phyloP scores from a whole-genome alignment of 139 green algal genomes.

The Gonium pectorale region DNA sequence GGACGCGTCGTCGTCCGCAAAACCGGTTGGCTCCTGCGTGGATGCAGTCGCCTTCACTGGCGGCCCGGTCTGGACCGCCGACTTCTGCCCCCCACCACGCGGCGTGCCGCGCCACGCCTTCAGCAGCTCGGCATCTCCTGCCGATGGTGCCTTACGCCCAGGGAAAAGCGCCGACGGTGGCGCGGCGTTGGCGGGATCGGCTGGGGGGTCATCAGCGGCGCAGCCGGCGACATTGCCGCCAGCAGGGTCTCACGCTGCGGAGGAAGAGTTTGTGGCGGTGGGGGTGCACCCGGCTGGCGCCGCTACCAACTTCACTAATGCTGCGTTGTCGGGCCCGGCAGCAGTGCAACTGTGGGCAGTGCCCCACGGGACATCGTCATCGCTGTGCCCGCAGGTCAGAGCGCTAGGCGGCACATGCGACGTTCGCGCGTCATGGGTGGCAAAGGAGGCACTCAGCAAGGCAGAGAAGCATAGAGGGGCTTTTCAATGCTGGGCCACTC shows the following conservation, averaged over 20 bases:
- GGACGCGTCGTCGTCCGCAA: neutral
- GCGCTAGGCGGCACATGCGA: too few relatives aligned
- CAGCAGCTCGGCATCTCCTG: too few relatives aligned
- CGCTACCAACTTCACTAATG: slow-evolving; percentile 44
- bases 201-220: too few relatives aligned
- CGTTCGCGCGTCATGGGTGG: too few relatives aligned
- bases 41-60: slow-evolving; percentile 62
- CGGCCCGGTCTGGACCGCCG: slow-evolving; percentile 63
- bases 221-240: too few relatives aligned
- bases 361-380: neutral
- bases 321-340: slow-evolving; percentile 29
- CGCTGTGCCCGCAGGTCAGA: neutral
- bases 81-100: slow-evolving; percentile 62
- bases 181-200: too few relatives aligned
- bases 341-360: slow-evolving; percentile 73
- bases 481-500: too few relatives aligned
- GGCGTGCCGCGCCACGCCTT: neutral
- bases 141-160: too few relatives aligned
- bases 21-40: neutral
- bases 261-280: slow-evolving; percentile 60
- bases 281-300: slow-evolving; percentile 49
- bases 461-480: too few relatives aligned
- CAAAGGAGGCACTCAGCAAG: too few relatives aligned
- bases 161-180: too few relatives aligned
- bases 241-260: neutral